These are phyloP conservation scores for Chytriomyces hyalinus DNA, from an alignment of 192 early-diverging fungal species.

Conservation along the genomic window DNA sequence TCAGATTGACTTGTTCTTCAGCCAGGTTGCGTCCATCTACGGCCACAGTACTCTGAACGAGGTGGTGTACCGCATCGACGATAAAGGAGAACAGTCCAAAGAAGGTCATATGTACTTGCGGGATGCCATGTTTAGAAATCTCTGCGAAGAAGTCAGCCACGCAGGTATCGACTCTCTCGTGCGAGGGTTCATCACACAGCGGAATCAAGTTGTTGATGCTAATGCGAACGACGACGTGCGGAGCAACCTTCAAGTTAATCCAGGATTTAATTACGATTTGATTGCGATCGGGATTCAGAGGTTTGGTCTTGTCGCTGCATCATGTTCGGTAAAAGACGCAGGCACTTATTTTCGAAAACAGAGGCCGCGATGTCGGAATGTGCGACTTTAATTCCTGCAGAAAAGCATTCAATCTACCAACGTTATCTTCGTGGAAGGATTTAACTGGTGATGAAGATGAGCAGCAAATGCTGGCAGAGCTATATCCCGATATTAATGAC, in stretches of 20 bases:
- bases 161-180: slow-evolving; percentile 40
- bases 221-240: slow-evolving; percentile 33
- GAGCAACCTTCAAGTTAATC: slow-evolving; percentile 24
- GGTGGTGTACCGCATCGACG: slow-evolving; percentile 33
- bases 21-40: slow-evolving; percentile 46
- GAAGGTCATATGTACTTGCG: slow-evolving; percentile 25
- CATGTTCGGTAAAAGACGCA: neutral
- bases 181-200: slow-evolving; percentile 41
- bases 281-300: slow-evolving; percentile 43
- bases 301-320: slow-evolving; percentile 15
- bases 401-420: slow-evolving; percentile 25
- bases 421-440: slow-evolving; percentile 30
- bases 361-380: slow-evolving; percentile 48
- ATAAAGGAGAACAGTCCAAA: slow-evolving; percentile 37
- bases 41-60: slow-evolving; percentile 42
- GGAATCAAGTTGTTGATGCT: slow-evolving; percentile 38
- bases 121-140: slow-evolving; percentile 28
- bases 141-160: slow-evolving; percentile 20
- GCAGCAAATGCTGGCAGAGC: slow-evolving; percentile 2
- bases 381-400: slow-evolving; percentile 40
- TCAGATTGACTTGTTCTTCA: slow-evolving; percentile 44
- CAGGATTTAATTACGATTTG: slow-evolving; percentile 37
- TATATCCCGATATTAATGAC: slow-evolving; percentile 42
- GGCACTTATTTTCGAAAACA: slow-evolving; percentile 11
- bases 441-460: slow-evolving; percentile 35